phyloP scores from a whole-genome alignment of 352 stramenopile genomes.

The Detonula confervacea region DNA sequence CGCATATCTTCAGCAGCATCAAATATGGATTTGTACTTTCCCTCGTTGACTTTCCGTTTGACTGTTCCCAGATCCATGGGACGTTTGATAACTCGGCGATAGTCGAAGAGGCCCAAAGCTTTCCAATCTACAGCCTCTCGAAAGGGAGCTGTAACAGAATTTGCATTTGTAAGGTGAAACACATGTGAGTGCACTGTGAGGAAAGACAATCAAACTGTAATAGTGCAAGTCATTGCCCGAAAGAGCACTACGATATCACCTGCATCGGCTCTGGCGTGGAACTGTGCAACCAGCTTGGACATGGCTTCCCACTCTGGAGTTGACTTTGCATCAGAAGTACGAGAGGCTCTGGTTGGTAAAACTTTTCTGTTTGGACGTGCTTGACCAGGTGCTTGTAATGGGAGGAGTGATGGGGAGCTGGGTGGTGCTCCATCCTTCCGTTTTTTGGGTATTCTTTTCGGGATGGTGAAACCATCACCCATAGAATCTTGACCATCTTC shows the following conservation, averaged over 20 bases:
- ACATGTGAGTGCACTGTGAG: neutral
- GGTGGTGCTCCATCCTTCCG: constrained; percentile 21
- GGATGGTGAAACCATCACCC: constrained; percentile 49
- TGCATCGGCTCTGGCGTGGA: constrained; percentile 24
- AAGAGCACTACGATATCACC: constrained; percentile 15
- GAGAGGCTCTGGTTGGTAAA: constrained; percentile 36
- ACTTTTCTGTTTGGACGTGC: constrained; percentile 31
- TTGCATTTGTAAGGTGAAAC: constrained; percentile 8
- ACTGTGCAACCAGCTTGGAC: constrained; percentile 28
- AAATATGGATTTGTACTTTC: constrained; percentile 79
- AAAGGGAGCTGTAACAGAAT: constrained; percentile 59
- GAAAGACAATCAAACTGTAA: constrained; percentile 5
- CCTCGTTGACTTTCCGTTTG: constrained; percentile 79
- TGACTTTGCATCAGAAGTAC: constrained; percentile 9
- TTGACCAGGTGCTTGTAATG: constrained; percentile 10
- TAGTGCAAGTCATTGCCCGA: neutral
- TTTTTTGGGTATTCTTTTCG: constrained; percentile 54
- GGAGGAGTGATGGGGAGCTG: neutral
- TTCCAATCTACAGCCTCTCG: constrained; percentile 82
- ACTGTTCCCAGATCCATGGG: constrained; percentile 87
- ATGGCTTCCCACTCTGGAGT: constrained; percentile 27
- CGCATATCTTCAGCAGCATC: constrained; percentile 84
- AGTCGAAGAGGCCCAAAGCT: constrained; percentile 83
- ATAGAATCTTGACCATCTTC: constrained; percentile 18
- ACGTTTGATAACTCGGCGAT: constrained; percentile 86